phyloP scores from a whole-genome alignment of 768 basidiomycete species.

The Suillus weaverae region DNA sequence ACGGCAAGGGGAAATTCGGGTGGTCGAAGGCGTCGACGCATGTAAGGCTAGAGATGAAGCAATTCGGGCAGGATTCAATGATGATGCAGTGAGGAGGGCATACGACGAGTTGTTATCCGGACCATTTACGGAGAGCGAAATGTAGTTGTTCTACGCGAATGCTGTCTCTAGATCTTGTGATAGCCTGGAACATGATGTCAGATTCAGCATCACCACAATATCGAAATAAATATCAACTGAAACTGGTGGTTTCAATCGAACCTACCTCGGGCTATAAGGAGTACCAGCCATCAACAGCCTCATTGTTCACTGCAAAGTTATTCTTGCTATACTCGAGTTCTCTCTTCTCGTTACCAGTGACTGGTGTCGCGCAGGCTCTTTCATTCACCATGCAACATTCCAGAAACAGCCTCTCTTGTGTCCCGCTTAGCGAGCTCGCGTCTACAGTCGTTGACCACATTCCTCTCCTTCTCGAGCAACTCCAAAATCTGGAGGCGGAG shows the following conservation, averaged over 20 bases:
- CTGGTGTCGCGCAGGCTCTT: neutral
- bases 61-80: slow-evolving; percentile 8
- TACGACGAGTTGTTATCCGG: slow-evolving; percentile 3
- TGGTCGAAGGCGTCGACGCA: slow-evolving; percentile 32
- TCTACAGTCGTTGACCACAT: neutral
- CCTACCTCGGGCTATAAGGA: neutral
- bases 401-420: neutral
- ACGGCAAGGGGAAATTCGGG: slow-evolving; percentile 35
- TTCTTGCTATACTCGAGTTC: neutral
- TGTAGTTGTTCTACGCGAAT: neutral
- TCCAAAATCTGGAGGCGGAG: neutral
- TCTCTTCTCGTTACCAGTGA: neutral
- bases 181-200: neutral
- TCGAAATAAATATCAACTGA: neutral
- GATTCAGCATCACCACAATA: neutral
- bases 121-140: slow-evolving; percentile 12
- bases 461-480: slow-evolving; percentile 1
- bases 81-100: slow-evolving; percentile 2
- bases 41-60: slow-evolving; percentile 32
- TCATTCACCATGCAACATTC: neutral
- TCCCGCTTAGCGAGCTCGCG: neutral
- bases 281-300: neutral
- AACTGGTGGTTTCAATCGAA: neutral
- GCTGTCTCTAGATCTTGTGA: neutral
- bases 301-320: neutral